phyloP scores from a whole-genome alignment of 176 grass and related monocot species.

The Triticum timopheevii region DNA sequence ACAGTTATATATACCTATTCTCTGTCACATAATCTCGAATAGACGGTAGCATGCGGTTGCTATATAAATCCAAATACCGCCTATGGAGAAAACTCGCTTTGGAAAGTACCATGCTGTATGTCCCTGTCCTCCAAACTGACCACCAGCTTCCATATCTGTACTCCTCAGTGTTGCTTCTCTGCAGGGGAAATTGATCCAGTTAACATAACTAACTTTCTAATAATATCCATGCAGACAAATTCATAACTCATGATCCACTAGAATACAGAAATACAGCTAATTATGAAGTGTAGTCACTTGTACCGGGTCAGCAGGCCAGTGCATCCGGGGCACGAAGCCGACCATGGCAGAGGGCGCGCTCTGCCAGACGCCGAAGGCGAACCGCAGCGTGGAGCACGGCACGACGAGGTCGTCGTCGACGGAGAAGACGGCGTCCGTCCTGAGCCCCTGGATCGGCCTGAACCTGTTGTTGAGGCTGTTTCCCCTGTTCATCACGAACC shows the following conservation, averaged over 20 bases:
- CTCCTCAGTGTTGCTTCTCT: slow-evolving; percentile 38
- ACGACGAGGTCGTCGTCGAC: slow-evolving; percentile 92
- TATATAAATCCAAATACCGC: slow-evolving; percentile 76
- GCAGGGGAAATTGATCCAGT: slow-evolving; percentile 2
- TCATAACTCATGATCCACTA: background rate
- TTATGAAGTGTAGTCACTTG: background rate
- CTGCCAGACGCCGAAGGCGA: slow-evolving; percentile 72
- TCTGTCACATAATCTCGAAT: slow-evolving; percentile 75
- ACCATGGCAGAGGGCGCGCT: slow-evolving; percentile 69
- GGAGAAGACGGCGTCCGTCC: slow-evolving; percentile 74
- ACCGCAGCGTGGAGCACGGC: slow-evolving; percentile 68
- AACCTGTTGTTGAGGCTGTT: slow-evolving; percentile 94
- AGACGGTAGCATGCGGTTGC: slow-evolving; percentile 52
- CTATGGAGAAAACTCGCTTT: slow-evolving; percentile 84
- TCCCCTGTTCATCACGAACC: slow-evolving; percentile 51
- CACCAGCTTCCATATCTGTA: slow-evolving; percentile 83
- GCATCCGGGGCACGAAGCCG: slow-evolving; percentile 87
- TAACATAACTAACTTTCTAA: background rate
- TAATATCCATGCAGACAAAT: background rate
- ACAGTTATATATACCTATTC: slow-evolving; percentile 52
- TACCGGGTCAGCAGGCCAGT: slow-evolving; percentile 59
- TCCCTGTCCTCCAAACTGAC: slow-evolving; percentile 98
- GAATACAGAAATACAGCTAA: background rate
- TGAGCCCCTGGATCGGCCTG: slow-evolving; percentile 60
- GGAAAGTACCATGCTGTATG: slow-evolving; percentile 94